These are phyloP conservation scores for Thraustochytrium striatum DNA, from an alignment of 352 stramenopile species.

Conservation along the genomic window DNA sequence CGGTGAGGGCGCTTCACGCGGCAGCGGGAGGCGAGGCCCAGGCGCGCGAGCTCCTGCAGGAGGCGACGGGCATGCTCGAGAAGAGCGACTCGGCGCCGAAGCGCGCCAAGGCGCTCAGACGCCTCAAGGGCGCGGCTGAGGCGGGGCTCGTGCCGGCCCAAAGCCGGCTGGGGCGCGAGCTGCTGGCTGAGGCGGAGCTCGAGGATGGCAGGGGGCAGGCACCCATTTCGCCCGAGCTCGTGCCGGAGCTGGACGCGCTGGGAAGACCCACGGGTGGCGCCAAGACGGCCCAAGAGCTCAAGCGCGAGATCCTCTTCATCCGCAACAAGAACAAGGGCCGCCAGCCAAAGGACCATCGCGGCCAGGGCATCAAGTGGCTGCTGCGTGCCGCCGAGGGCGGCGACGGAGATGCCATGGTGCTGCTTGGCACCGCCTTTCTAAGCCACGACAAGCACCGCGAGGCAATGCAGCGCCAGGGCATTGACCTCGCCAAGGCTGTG, in stretches of 20 bases:
- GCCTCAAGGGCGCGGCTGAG: background rate
- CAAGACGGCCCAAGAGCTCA: constrained; percentile 15
- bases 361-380: constrained; percentile 21
- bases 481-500: no score
- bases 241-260: constrained; percentile 5
- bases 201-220: no score
- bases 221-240: no score
- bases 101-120: background rate
- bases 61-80: background rate
- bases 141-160: background rate
- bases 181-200: background rate
- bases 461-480: constrained; percentile 16
- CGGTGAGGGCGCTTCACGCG: background rate
- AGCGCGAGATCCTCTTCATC: constrained; percentile 36
- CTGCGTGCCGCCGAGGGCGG: background rate
- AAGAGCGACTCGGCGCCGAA: background rate
- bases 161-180: background rate
- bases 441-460: constrained; percentile 13
- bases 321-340: constrained; percentile 1
- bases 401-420: constrained; percentile 30
- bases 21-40: background rate
- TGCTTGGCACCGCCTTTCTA: constrained; percentile 23
- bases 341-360: background rate
- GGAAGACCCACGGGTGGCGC: constrained; percentile 30
- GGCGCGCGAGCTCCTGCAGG: background rate